Conservation (phyloP, 2,329 filamentous ascomycete genomes). For the Microsporum audouinii region DNA sequence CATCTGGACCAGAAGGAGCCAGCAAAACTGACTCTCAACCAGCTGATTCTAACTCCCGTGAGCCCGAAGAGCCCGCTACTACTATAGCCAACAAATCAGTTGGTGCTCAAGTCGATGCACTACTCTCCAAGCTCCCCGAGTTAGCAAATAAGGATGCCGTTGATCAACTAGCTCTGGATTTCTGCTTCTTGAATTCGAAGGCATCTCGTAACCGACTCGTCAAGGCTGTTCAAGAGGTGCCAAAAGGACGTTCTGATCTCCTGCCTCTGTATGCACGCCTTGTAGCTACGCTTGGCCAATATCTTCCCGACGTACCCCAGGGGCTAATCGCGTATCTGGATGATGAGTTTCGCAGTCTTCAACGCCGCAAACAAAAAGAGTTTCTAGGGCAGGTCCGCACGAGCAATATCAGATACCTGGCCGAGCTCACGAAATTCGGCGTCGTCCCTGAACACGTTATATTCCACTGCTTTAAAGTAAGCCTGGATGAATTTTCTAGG, state of each 20-base stretch:
- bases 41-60: slow-evolving; percentile 37
- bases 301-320: slow-evolving; percentile 89
- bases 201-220: slow-evolving; percentile 88
- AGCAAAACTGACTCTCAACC: slow-evolving; percentile 32
- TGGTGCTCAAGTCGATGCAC: slow-evolving; percentile 86
- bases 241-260: slow-evolving; percentile 84
- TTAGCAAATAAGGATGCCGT: slow-evolving; percentile 83
- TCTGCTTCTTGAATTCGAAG: slow-evolving; percentile 97
- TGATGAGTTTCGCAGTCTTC: slow-evolving; percentile 90
- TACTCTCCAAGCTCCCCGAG: slow-evolving; percentile 79
- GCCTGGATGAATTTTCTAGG: slow-evolving; percentile 89
- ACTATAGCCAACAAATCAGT: slow-evolving; percentile 96
- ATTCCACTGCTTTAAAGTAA: slow-evolving; percentile 96
- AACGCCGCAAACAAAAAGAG: slow-evolving; percentile 94
- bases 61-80: slow-evolving; percentile 73
- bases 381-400: slow-evolving; percentile 89
- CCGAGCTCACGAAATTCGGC: slow-evolving; percentile 94
- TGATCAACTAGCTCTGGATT: slow-evolving; percentile 87
- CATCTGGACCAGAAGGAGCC: slow-evolving; percentile 13
- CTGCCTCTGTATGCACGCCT: slow-evolving; percentile 85
- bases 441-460: slow-evolving; percentile 97
- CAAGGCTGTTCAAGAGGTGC: slow-evolving; percentile 86
- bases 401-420: slow-evolving; percentile 92
- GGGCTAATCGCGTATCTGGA: slow-evolving; percentile 85
- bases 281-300: slow-evolving; percentile 82